Conservation (phyloP, 306 rosid species). For the Cyamopsis tetragonoloba region DNA sequence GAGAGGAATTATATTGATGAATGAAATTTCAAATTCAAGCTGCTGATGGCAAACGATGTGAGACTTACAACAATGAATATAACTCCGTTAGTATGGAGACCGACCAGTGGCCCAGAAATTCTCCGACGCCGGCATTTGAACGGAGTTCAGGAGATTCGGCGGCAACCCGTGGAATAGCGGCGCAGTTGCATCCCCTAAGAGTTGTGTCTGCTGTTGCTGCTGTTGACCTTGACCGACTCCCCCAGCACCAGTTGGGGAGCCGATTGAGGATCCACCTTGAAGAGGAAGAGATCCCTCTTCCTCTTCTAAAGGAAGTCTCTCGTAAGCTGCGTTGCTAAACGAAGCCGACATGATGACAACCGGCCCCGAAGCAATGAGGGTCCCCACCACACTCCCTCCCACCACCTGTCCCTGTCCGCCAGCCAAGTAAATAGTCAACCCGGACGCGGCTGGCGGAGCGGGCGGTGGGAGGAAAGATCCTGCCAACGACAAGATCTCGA, state of each 20-base stretch:
- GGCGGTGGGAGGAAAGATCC: slow-evolving; percentile 93
- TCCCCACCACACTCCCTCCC: slow-evolving; percentile 85
- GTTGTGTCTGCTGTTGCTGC: slow-evolving; percentile 42
- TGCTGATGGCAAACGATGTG: too few species aligned
- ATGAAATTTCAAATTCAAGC: too few species aligned
- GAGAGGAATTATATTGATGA: too few species aligned
- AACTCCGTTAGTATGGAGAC: slow-evolving; percentile 59
- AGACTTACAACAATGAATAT: background rate
- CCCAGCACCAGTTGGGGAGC: slow-evolving; percentile 45
- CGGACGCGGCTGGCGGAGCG: slow-evolving; percentile 81
- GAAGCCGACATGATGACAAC: slow-evolving; percentile 96
- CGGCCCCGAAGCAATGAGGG: slow-evolving; percentile 73
- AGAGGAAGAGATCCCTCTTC: slow-evolving; percentile 54
- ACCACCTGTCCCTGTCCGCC: slow-evolving; percentile 98
- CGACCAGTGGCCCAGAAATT: slow-evolving; percentile 73
- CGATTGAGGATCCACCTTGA: slow-evolving; percentile 55
- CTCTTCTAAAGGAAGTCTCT: slow-evolving; percentile 89
- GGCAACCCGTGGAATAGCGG: slow-evolving; percentile 74
- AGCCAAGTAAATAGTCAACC: slow-evolving; percentile 74
- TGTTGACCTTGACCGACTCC: slow-evolving; percentile 46
- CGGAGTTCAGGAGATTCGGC: slow-evolving; percentile 73
- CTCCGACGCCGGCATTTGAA: slow-evolving; percentile 75
- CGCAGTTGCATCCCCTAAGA: slow-evolving; percentile 51
- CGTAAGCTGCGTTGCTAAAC: slow-evolving; percentile 95
- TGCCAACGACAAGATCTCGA: slow-evolving; percentile 80